These are phyloP conservation scores for Aspergillus aculeatus DNA, from an alignment of 2,329 filamentous ascomycete species.

Conservation along the genomic window DNA sequence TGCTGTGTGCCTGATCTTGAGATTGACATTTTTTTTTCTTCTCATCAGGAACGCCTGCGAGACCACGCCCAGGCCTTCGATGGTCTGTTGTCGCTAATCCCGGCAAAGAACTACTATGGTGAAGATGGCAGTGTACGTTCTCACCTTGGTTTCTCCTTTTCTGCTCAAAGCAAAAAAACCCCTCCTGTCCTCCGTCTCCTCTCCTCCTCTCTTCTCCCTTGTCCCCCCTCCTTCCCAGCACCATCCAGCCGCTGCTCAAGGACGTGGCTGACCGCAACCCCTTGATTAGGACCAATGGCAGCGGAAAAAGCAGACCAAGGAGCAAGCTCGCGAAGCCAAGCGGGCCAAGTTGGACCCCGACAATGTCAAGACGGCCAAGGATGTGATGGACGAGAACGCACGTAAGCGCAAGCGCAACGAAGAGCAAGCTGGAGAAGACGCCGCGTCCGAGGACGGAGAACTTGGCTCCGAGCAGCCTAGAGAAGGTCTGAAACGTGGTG, in stretches of 20 bases:
- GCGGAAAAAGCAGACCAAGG: constrained; percentile 93
- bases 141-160: constrained; percentile 13
- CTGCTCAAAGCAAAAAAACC: constrained; percentile 1
- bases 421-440: constrained; percentile 45
- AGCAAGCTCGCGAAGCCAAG: constrained; percentile 77
- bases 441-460: constrained; percentile 46
- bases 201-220: constrained; percentile 9
- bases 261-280: constrained; percentile 18
- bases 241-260: constrained; percentile 15
- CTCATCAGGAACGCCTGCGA: constrained; percentile 47
- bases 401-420: constrained; percentile 75
- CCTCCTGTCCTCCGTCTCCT: neutral
- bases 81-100: constrained; percentile 81
- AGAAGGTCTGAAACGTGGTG: constrained; percentile 59
- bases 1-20: constrained; percentile 16
- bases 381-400: constrained; percentile 84
- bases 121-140: constrained; percentile 76
- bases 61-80: constrained; percentile 73
- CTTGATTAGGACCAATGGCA: constrained; percentile 79
- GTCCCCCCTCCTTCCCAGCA: constrained; percentile 11
- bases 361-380: constrained; percentile 85
- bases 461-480: constrained; percentile 52
- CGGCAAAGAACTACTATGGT: constrained; percentile 86
- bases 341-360: constrained; percentile 88
- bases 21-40: constrained; percentile 26